Base-by-base conservation (phyloP, 2,329 filamentous ascomycete genomes). In the Microsporum ferrugineum region DNA sequence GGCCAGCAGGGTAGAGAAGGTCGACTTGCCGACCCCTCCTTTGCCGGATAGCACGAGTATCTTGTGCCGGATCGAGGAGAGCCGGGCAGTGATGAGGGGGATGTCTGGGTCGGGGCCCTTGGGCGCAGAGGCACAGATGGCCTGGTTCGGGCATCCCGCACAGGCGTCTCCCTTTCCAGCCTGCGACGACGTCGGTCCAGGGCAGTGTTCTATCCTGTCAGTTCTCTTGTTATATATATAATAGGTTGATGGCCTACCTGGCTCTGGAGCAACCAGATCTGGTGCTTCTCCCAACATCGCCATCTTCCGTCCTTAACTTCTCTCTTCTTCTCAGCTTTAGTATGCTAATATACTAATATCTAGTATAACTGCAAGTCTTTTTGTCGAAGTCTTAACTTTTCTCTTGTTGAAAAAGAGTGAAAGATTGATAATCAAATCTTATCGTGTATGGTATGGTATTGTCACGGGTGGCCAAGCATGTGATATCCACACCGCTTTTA, bases 51-150 rank as follows among this genome's bases (percentile, higher is more conserved):
- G 81, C 4, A 99, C 86, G 58, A 99, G 82, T 61, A 99, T 88
- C 76, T 97, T 97, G 78, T 97, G 92, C 68, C 85, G 84, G 64
- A 99, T 88, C 58, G 84, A 84, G 8, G 86, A 81, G 2, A 99
- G 85, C 2, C 92, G 88, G 61, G 87, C 83, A 14, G 91, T 88
- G 68, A 99, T 96, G 66, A 94, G 74, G 2, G 91, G 86, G 53
- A 97, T 89, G 73, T 99, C 94, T 0, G 92, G 92, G 72, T 99
- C 94, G 1, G 94, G 92, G 0, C 92, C 94, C 75, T 96, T 96
- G 27, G 92, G 91, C 1, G 91, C 88, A 0, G 91, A 89, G 17
- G 92, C 91, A 78, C 94, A 99, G 69, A 99, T 96, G 56, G 85
- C 80, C 77, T 99, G 91, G 78, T 99, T 99, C 1, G 94, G 94